Evolutionary conservation across 2,329 filamentous ascomycete species (phyloP).

Genomic region (Paraphoma chrysanthemicola): DNA sequence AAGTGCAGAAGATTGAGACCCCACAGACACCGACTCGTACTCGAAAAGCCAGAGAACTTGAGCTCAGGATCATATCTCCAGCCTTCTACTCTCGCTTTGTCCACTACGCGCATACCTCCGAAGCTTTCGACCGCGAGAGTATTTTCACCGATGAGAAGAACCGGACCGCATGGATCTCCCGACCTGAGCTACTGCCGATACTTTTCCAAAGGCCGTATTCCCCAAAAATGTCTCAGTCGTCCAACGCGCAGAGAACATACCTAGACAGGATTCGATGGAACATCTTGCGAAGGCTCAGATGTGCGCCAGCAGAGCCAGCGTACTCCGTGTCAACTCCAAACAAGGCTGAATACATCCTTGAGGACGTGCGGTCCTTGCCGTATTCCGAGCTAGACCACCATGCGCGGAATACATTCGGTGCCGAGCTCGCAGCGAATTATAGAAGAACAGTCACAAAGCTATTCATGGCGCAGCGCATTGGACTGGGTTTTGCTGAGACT

Average conservation of each 20-base stretch:
- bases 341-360: conserved; percentile 7
- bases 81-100: conserved; percentile 72
- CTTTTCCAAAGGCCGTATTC: conserved; percentile 27
- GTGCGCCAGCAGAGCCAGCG: conserved; percentile 47
- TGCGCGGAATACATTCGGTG: conserved; percentile 26
- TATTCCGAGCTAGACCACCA: conserved; percentile 51
- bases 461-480: conserved; percentile 52
- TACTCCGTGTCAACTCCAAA: conserved; percentile 35
- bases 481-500: conserved; percentile 46
- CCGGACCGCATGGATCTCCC: conserved; percentile 64
- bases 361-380: conserved; percentile 48
- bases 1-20: conserved; percentile 31
- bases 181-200: conserved; percentile 57
- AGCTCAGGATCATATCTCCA: conserved; percentile 68
- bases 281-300: conserved; percentile 47
- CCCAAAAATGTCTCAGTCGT: conserved; percentile 47
- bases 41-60: conserved; percentile 50
- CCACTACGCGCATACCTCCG: conserved; percentile 67
- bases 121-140: conserved; percentile 68
- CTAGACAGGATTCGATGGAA: conserved; percentile 46
- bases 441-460: conserved; percentile 47
- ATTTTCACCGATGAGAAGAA: conserved; percentile 60
- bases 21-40: conserved; percentile 10
- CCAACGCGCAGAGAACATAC: conserved; percentile 7
- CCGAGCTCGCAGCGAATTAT: conserved; percentile 39